These are phyloP conservation scores for Lepraria neglecta DNA, from an alignment of 495 filamentous ascomycete genomes.

Conservation along the genomic window DNA sequence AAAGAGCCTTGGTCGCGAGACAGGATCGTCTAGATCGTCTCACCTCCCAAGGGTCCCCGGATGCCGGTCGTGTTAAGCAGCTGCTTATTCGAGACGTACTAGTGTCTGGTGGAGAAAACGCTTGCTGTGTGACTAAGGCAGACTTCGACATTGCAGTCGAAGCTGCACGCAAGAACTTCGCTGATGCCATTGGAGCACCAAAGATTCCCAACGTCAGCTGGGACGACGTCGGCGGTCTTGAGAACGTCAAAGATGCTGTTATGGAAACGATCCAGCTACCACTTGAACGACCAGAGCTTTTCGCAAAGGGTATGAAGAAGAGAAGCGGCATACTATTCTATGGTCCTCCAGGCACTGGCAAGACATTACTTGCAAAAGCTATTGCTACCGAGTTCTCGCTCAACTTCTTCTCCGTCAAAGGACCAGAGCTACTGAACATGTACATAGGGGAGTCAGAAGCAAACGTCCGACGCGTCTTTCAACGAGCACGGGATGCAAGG, in stretches of 20 bases:
- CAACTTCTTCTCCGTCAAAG: conserved; percentile 99
- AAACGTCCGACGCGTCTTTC: conserved; percentile 93
- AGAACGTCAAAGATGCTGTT: conserved; percentile 90
- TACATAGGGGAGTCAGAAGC: conserved; percentile 99
- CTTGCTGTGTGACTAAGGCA: conserved; percentile 67
- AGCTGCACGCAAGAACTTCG: conserved; percentile 92
- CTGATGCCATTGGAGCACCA: conserved; percentile 91
- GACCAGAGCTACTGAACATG: conserved; percentile 96
- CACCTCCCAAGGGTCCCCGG: conserved; percentile 39
- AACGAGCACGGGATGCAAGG: conserved; percentile 86
- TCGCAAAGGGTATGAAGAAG: conserved; percentile 98
- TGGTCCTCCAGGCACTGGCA: conserved; percentile 92
- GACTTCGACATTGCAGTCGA: conserved; percentile 92
- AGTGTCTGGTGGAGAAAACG: conserved; percentile 79
- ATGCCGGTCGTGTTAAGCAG: conserved; percentile 20
- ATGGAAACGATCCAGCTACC: conserved; percentile 96
- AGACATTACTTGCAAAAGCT: conserved; percentile 93
- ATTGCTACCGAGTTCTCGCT: conserved; percentile 97
- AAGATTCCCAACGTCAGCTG: conserved; percentile 97
- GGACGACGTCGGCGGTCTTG: conserved; percentile 92
- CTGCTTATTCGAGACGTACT: conserved; percentile 74
- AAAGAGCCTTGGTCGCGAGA: conserved; percentile 73
- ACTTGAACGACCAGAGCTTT: conserved; percentile 85
- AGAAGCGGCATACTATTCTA: conserved; percentile 97
- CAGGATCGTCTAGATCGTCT: conserved; percentile 65